Evolutionary conservation across 73 alveolate genomes (phyloP), one percentile per base, ranked within the genome.

Genomic region (Stentor coeruleus): DNA sequence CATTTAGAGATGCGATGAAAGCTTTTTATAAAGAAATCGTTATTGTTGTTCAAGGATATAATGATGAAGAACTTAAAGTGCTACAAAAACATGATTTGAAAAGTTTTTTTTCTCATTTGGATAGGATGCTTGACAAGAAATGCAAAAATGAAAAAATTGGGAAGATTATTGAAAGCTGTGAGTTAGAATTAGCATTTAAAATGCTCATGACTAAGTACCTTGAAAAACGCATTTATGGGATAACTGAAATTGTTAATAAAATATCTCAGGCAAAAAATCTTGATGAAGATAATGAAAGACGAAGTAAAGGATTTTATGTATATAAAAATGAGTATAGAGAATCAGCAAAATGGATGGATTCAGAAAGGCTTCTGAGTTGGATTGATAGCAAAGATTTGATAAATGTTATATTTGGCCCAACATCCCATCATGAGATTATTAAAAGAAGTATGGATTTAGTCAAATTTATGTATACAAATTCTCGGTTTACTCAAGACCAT

Each of bases 201-300:
- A 14, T 15, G 35, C 38, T 75, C 14, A 31, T 26, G 14, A n/a
- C 59, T 15, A n/a, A 11, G 1, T 6, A 31, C 39, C 58, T 75
- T 14, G 83, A 75, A 33, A 75, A 75, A 38, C 33, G 83, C n/a
- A 75, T 75, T n/a, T 28, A 75, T 28, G 83, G 83, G 72, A 37
- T 75, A 37, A 75, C 59, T 20, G 72, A 75, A 39, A 75, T 75
- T 75, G 77, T 39, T 75, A 20, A 6, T 20, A 40, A 75, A 75
- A 40, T 75, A 37, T 15, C 77, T 3, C 72, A 75, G 3, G 59
- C 83, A n/a, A 75, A 75, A 33, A n/a, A 75, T 3, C 6, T 14
- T 20, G 59, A 75, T 3, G 83, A 75, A 38, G 74, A 75, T 28
- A n/a, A 75, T 35, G 38, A 75, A n/a, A 75, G 38, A 38, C 14